Base-by-base conservation (phyloP, 495 filamentous ascomycete genomes). In the Hypoxylon fuscum region DNA sequence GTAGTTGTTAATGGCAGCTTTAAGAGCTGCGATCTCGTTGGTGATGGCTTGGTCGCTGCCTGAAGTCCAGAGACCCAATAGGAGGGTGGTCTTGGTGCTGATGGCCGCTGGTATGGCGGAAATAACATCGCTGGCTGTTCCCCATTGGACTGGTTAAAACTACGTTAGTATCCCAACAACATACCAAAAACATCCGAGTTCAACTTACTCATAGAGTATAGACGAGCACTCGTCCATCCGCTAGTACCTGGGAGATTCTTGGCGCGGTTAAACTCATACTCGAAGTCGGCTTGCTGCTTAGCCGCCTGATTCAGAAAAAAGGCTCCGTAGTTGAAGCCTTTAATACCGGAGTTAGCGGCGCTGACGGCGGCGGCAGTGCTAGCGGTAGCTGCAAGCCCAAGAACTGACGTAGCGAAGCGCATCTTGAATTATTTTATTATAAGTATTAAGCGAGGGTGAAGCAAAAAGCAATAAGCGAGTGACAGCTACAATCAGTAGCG, bases 241-340 rank as follows among this genome's bases (percentile, higher is more conserved):
- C 74, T 77, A 40, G 87, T 86, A 53, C 85, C 86, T 12, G 81
- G 81, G 25, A 93, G 79, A 51, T 73, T 74, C 76, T 92, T 85
- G 52, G 90, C 88, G 8, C 81, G 81, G 29, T 77, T 77, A 81
- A 92, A 95, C 50, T 88, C 79, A 18, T 76, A 72, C 65, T 85
- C 74, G 76, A 85, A 93, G 71, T 91, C 84, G 34, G 75, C 67
- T 69, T 87, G 81, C 17, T 71, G 55, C 66, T 87, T 89, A 64
- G 79, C 67, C 46, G 79, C 79, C 55, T 87, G 84, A 73, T 91
- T 86, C 10, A 76, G 58, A 74, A 79, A 72, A 64, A 80, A 84
- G 17, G 83, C 70, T 55, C 89, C 90, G 68, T 91, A 88, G 80
- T 93, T 92, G 83, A 93, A 93, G 51, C 90, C 90, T 57, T 86